These are phyloP conservation scores for Triangularia verruculosa DNA, from an alignment of 2,329 filamentous ascomycete species.

Conservation along the genomic window DNA sequence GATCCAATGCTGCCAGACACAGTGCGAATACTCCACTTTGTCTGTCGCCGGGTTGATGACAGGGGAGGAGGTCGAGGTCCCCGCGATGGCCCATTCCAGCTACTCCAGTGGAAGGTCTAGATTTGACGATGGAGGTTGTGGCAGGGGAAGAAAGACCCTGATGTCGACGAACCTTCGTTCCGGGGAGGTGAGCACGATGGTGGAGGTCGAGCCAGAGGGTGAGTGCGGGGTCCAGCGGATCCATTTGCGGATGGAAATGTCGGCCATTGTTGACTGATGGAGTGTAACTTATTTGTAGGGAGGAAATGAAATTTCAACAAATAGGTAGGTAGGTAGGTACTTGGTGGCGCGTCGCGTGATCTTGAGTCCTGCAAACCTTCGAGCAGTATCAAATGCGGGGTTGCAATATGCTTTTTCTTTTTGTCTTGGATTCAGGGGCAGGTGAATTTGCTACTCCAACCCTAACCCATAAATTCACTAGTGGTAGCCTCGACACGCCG, in stretches of 20 bases:
- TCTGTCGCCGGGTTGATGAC: conserved; percentile 28
- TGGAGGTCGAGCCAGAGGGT: conserved; percentile 59
- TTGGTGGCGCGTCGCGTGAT: too few relatives aligned
- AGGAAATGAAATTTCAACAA: too few relatives aligned
- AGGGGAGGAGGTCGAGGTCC: conserved; percentile 43
- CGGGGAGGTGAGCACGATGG: conserved; percentile 62
- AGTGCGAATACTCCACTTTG: conserved; percentile 33
- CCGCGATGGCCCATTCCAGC: conserved; percentile 66
- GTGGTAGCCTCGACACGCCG: too few relatives aligned
- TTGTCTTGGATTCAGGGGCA: too few relatives aligned
- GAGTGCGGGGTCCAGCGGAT: conserved; percentile 56
- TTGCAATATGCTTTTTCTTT: too few relatives aligned
- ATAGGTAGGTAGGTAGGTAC: too few relatives aligned
- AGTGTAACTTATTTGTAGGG: neutral
- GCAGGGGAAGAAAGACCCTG: conserved; percentile 42
- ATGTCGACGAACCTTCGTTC: conserved; percentile 59
- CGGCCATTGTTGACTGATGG: conserved; percentile 36
- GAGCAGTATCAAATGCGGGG: too few relatives aligned
- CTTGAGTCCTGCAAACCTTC: too few relatives aligned
- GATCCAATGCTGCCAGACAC: conserved; percentile 58
- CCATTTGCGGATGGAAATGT: conserved; percentile 56
- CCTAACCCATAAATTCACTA: too few relatives aligned
- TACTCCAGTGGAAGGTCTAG: conserved; percentile 21
- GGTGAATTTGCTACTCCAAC: too few relatives aligned
- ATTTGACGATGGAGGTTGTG: neutral